Evolutionary conservation across 495 filamentous ascomycete genomes (phyloP).

Genomic region (Mytilinidion resinicola): DNA sequence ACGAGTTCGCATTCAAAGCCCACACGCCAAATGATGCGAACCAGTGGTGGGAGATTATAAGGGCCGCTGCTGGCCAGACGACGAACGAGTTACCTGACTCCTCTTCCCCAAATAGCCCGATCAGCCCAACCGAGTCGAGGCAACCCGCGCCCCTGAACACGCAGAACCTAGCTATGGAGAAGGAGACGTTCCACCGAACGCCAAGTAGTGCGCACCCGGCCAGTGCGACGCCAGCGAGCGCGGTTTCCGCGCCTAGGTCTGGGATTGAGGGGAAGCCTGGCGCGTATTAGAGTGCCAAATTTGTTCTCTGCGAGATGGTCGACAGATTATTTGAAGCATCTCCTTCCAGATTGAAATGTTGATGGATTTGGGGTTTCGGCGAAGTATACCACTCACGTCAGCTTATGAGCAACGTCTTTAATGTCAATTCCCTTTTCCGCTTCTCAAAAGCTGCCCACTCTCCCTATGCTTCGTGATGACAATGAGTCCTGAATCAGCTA

Average conservation of each 20-base stretch:
- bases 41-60: conserved; percentile 75
- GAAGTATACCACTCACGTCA: background rate
- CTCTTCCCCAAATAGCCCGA: conserved; percentile 28
- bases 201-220: conserved; percentile 10
- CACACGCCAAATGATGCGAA: conserved; percentile 66
- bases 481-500: no score
- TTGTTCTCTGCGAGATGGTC: no score
- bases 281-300: conserved; percentile 7
- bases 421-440: background rate
- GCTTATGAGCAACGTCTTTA: conserved; percentile 1
- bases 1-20: conserved; percentile 66
- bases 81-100: conserved; percentile 28
- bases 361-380: no score
- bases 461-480: background rate
- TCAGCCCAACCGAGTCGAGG: conserved; percentile 31
- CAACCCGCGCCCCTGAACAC: conserved; percentile 29
- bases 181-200: conserved; percentile 2
- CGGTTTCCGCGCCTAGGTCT: conserved; percentile 1
- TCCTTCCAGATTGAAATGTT: no score
- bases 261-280: conserved; percentile 21
- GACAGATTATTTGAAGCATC: no score
- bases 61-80: conserved; percentile 29
- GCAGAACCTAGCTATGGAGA: conserved; percentile 35
- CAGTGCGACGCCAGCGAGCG: conserved; percentile 5
- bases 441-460: background rate